Conservation (phyloP, 495 filamentous ascomycete genomes). For the Usnea hakonensis region DNA sequence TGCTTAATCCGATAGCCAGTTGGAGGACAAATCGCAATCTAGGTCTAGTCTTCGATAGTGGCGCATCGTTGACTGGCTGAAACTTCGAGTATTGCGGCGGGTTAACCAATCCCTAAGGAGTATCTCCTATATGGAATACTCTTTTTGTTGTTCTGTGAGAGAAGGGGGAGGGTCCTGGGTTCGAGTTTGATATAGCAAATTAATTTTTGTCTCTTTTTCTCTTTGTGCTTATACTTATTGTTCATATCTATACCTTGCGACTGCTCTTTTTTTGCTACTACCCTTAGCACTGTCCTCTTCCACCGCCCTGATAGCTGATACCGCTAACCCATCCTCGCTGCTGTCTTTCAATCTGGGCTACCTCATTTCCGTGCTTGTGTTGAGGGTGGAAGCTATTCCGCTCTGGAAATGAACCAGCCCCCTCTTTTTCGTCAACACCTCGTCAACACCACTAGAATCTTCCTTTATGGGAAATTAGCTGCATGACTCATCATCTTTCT, state of each 20-base stretch:
- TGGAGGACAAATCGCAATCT: constrained; percentile 1
- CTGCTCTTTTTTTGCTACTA: too few relatives aligned
- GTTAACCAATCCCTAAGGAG: constrained; percentile 1
- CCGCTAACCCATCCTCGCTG: not conserved
- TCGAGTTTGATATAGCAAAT: not conserved
- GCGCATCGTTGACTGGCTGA: not conserved
- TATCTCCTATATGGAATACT: not conserved
- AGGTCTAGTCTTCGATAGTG: not conserved
- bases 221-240: too few relatives aligned
- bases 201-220: not conserved
- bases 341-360: not conserved
- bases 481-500: not conserved
- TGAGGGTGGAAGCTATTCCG: not conserved
- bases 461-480: not conserved
- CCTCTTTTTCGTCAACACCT: not conserved
- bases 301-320: not conserved
- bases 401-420: not conserved
- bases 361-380: not conserved
- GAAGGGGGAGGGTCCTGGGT: too few relatives aligned
- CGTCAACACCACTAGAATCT: not conserved
- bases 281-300: not conserved
- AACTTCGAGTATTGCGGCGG: constrained; percentile 4
- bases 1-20: constrained; percentile 1
- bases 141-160: not conserved
- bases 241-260: not conserved